Evolutionary conservation across 2,329 filamentous ascomycete species (phyloP), one percentile per base, ranked within the genome.

Genomic region (Stagonosporopsis tanaceti): DNA sequence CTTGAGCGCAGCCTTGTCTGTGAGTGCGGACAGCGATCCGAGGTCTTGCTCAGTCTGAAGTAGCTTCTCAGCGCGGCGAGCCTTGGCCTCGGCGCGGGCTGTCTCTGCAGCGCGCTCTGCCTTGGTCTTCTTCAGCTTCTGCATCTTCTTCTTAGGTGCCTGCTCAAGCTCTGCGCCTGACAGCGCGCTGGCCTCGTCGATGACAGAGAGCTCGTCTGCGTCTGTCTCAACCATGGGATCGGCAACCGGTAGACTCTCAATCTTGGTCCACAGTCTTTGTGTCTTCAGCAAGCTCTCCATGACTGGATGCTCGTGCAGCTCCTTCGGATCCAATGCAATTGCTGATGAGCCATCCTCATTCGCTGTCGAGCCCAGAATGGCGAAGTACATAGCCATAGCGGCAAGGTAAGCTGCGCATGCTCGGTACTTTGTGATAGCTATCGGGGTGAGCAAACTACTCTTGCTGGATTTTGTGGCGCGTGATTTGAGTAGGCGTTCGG

Each of bases 321-420:
- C 88, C n/a, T 84, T 81, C 5, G 94, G 90, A 52, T 91, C 84
- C 62, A 96, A 78, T 0, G 91, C 84, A 57, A 87, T 83, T 12
- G 79, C 77, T 6, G 69, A 62, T 0, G 80, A 76, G 7, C 82
- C 82, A 34, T 81, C 78, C 0, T 80, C 79, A 57, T 88, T 86
- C 47, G 88, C 83, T 1, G 92, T 89, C 0, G 92, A 96, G 11
- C 92, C 92, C n/a, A 99, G 80, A 34, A 98, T 85, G 35, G 93
- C 91, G 75, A 99, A 97, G 77, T 99, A 99, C 87, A 97, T 93
- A 46, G 91, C 89, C 65, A 99, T 82, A 1, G 92, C 85, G 40
- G 91, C 92, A 24, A 98, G 82, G 72, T 99, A 98, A 58, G 93
- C 91, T 5, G 91, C 89, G 37, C 96, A 81, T 11, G 93, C 87